phyloP scores from a whole-genome alignment of 2,329 filamentous ascomycete species.

The Penicillium sp. region DNA sequence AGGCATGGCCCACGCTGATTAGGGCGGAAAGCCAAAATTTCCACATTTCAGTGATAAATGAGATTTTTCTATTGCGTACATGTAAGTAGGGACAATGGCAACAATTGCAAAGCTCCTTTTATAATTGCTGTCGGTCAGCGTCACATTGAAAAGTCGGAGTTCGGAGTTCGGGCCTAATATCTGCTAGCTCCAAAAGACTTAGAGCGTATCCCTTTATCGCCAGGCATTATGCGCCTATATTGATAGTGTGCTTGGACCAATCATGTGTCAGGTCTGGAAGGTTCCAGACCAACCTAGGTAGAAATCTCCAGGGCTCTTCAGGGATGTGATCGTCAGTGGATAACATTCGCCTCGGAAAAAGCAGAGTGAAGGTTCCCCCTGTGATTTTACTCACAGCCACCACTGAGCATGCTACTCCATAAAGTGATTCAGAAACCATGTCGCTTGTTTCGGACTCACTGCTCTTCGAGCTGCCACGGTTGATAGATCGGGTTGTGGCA shows the following conservation, averaged over 20 bases:
- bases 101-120: background rate
- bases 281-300: no score
- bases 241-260: no score
- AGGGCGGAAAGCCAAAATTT: background rate
- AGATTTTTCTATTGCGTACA: no score
- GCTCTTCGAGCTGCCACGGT: background rate
- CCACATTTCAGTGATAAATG: background rate
- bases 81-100: no score
- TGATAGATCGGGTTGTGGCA: no score
- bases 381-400: background rate
- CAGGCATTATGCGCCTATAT: background rate
- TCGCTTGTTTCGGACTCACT: background rate
- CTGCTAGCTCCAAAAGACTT: background rate
- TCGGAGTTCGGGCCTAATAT: background rate
- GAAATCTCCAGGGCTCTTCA: no score
- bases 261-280: no score
- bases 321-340: no score
- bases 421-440: background rate
- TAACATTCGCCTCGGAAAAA: background rate
- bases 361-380: background rate
- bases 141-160: background rate
- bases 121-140: background rate
- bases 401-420: background rate
- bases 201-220: background rate
- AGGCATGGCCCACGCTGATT: background rate